These are phyloP conservation scores for Sporothrix dimorphospora DNA, from an alignment of 2,329 filamentous ascomycete genomes.

Conservation along the genomic window DNA sequence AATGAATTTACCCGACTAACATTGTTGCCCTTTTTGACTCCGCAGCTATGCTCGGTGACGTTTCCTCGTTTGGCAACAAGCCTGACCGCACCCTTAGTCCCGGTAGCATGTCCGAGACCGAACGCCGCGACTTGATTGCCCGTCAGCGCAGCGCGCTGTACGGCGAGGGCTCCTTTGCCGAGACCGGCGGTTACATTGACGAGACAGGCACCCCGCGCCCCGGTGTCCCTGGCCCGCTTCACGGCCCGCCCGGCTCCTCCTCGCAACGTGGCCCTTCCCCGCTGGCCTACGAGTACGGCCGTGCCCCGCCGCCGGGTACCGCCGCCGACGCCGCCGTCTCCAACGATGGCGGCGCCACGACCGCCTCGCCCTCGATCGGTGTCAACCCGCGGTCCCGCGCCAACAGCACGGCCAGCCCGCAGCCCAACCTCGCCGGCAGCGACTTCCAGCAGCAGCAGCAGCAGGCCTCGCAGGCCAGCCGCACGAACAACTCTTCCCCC, in stretches of 20 bases:
- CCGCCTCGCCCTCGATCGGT: constrained; percentile 53
- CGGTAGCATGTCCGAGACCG: constrained; percentile 86
- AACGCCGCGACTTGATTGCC: constrained; percentile 92
- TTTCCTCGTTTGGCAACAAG: constrained; percentile 61
- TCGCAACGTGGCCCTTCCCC: constrained; percentile 80
- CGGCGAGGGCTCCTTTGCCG: constrained; percentile 73
- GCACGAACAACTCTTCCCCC: constrained; percentile 85
- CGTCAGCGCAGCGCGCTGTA: constrained; percentile 95
- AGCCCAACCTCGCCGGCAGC: constrained; percentile 63
- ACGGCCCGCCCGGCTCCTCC: constrained; percentile 55
- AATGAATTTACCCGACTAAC: constrained; percentile 7
- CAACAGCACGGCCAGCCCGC: constrained; percentile 85
- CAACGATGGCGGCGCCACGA: constrained; percentile 31
- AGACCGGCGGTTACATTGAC: constrained; percentile 67
- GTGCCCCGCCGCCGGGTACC: constrained; percentile 48
- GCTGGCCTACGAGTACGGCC: constrained; percentile 69
- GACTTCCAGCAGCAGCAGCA: constrained; percentile 55
- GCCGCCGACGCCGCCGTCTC: constrained; percentile 39
- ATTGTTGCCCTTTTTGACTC: constrained; percentile 39
- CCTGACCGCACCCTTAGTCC: constrained; percentile 85
- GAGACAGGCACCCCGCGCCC: constrained; percentile 66
- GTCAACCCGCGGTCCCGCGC: constrained; percentile 66
- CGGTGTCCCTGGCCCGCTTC: constrained; percentile 66
- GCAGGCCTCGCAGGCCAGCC: constrained; percentile 53
- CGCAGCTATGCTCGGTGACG: constrained; percentile 56